Percentiles rank a stretch among this genome's conserved stretches.
phyloP scores from a whole-genome alignment of 176 grass and related monocot species.

The Phoenix roebelenii region DNA sequence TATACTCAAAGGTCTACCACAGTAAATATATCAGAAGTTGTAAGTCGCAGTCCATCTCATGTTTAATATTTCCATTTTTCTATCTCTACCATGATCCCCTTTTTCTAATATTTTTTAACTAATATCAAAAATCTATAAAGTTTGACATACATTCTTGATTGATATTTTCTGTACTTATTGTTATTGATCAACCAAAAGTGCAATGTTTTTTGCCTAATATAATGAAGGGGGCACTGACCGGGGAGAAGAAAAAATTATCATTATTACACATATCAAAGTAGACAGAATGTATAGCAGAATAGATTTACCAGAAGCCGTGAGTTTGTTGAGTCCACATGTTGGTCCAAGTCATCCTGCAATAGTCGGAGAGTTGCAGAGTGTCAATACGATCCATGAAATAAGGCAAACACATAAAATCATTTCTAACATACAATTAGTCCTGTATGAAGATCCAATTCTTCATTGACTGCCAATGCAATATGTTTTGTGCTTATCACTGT shows the following conservation, averaged over 20 bases:
- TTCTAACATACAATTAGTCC: slow-evolving; percentile 62
- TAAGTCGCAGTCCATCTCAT: too few relatives aligned
- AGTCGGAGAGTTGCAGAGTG: slow-evolving; percentile 13
- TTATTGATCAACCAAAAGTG: too few relatives aligned
- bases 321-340: slow-evolving; percentile 73
- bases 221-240: neutral
- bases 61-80: too few relatives aligned
- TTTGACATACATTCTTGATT: too few relatives aligned
- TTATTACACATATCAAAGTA: too few relatives aligned
- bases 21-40: too few relatives aligned
- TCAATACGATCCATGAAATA: neutral
- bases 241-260: neutral
- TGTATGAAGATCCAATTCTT: slow-evolving; percentile 86
- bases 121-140: too few relatives aligned
- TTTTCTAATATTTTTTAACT: too few relatives aligned
- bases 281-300: neutral
- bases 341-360: slow-evolving; percentile 69
- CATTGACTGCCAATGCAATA: slow-evolving; percentile 94
- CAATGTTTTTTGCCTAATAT: neutral
- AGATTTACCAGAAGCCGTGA: slow-evolving; percentile 66
- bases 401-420: slow-evolving; percentile 6
- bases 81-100: too few relatives aligned
- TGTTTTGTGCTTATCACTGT: slow-evolving; percentile 92
- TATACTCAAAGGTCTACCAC: too few relatives aligned
- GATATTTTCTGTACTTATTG: too few relatives aligned